Base-by-base conservation (phyloP, 1,284 basidiomycete genomes). In the Coniophora puteana region DNA sequence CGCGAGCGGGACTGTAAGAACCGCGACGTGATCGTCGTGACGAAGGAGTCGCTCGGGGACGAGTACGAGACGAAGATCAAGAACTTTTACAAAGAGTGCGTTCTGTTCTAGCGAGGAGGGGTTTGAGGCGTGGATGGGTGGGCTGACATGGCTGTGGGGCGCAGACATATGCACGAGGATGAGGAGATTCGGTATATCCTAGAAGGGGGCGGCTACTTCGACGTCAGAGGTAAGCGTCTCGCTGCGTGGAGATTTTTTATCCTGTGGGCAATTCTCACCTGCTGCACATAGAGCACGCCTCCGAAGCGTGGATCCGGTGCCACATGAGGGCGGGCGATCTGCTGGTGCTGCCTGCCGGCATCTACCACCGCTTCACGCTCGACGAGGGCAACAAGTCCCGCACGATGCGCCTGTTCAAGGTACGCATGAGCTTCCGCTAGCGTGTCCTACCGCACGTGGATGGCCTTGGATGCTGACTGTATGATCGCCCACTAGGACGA, bases 171-270 rank as follows among this genome's bases (percentile, higher is more conserved):
- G 63, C 89, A 91, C 51, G 88, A 92, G 61, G 89, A 92, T 52
- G 89, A 92, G 61, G 89, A 92, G 65, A 92, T 92, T 52, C 72
- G 89, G 7, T 93, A 86, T 59, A 80, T 92, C 47, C 69, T 86
- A 23, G 73, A 73, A 5, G 90, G 90, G 16, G 80, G 76, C 29
- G 89, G 88, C 0, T 93, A 80, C 68, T 93, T 93, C 55, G 89
- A 90, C 51, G 73, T 90, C 20, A 73, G 86, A 50, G 81, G 83
- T 83, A 49, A 42, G 74, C 44, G 22, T 16, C 8, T 8, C 25
- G n/a, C 20, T 27, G 52, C 20, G 5, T 2, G 25, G 8, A 7
- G 10, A 16, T n/a, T 12, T 24, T 17, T 38, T 25, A 4, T n/a
- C n/a, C n/a, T n/a, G n/a, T n/a, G n/a, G n/a, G n/a, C n/a, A n/a